Evolutionary conservation across 495 filamentous ascomycete genomes (phyloP), one percentile per base, ranked within the genome.

Genomic region (Aspergillus olivimuriae): DNA sequence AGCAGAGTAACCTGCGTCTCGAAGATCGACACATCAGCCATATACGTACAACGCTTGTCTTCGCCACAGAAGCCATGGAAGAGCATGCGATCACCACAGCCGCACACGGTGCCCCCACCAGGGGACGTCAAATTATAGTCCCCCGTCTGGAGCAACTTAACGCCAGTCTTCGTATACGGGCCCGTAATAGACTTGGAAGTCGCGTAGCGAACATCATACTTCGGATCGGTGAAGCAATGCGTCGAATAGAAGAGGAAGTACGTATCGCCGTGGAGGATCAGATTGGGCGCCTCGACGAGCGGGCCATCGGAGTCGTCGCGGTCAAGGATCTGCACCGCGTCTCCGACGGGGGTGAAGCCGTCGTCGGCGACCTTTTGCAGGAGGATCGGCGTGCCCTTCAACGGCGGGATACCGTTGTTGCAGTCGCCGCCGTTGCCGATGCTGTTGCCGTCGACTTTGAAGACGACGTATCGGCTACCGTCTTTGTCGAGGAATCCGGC

Each of bases 211-310:
- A 77, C 63, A 42, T 78, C 73, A 51, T 81, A 82, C 33, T 62
- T 47, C 7, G 60, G 56, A 37, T 68, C 69, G 0, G 62, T 70
- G 50, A 63, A 81, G 53, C 74, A 79, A 44, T 80, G 73, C 6
- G 69, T 73, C 35, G 76, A 79, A 59, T 78, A 84, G 50, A 83
- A 82, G 2, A 84, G 61, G 43, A 77, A 66, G 58, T 77, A 82
- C 17, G 61, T 68, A 38, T 66, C 64, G 18, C 46, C 56, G 16
- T 65, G 53, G 41, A 63, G 56, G 5, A 75, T 61, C 41, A 84
- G 45, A 22, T 67, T 63, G 4, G 80, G 81, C 15, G 78, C 82
- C 59, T 84, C 80, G 10, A 83, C 72, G 1, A 82, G 55, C n/a
- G 75, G 75, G 1, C 77, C 77, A 50, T 81, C 81, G 20, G 50